phyloP scores from a whole-genome alignment of 345 rosid genomes.

The Citrus hindsii region DNA sequence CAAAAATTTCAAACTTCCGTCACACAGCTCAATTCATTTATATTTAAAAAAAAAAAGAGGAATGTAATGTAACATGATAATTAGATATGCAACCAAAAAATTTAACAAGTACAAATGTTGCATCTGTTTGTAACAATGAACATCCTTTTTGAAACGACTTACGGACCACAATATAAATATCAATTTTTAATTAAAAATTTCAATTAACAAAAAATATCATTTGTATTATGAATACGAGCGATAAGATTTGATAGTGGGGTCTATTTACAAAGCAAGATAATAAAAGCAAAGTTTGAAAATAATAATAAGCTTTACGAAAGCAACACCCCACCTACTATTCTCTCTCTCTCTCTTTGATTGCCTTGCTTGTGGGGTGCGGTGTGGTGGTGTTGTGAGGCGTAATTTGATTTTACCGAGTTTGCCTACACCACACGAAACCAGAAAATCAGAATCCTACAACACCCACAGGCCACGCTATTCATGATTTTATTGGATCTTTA shows the following conservation, averaged over 20 bases:
- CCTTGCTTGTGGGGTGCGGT: constrained; percentile 17
- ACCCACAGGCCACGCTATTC: not conserved
- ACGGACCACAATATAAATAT: no score
- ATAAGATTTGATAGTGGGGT: constrained; percentile 13
- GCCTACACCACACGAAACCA: constrained; percentile 21
- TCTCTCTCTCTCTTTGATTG: not conserved
- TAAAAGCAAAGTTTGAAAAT: constrained; percentile 15
- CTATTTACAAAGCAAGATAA: not conserved
- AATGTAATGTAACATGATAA: no score
- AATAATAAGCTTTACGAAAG: constrained; percentile 39
- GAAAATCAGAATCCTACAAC: not conserved
- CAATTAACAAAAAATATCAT: no score
- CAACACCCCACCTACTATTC: constrained; percentile 48
- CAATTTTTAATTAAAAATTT: no score
- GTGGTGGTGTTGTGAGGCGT: not conserved
- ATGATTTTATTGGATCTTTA: not conserved
- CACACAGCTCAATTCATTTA: no score
- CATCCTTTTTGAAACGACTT: no score
- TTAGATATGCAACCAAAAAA: no score
- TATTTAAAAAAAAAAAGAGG: no score
- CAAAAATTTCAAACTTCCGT: no score
- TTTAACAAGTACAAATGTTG: no score
- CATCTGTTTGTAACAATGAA: no score
- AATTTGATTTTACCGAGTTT: constrained; percentile 9
- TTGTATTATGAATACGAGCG: not conserved